These are phyloP conservation scores for Monilinia aucupariae DNA, from an alignment of 2,329 filamentous ascomycete species.

Conservation along the genomic window DNA sequence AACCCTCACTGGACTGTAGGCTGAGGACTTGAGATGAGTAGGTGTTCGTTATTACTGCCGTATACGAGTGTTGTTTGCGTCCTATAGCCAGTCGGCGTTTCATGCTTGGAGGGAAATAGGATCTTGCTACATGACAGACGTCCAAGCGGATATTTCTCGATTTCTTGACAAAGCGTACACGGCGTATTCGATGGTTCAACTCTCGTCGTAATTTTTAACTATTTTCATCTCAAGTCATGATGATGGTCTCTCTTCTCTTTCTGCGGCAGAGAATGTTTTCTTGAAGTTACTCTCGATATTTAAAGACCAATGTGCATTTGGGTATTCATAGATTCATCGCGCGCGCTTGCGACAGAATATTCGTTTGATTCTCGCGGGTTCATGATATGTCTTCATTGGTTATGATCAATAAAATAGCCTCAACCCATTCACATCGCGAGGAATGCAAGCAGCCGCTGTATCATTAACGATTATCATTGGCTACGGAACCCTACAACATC, in stretches of 20 bases:
- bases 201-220: background rate
- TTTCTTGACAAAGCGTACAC: conserved; percentile 8
- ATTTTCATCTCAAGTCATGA: background rate
- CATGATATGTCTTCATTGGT: background rate
- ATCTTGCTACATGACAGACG: conserved; percentile 6
- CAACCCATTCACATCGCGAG: background rate
- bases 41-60: background rate
- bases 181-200: conserved; percentile 7
- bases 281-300: background rate
- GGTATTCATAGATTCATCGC: background rate
- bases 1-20: background rate
- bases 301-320: no score
- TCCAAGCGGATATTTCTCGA: conserved; percentile 14
- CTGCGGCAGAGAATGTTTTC: background rate
- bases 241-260: background rate
- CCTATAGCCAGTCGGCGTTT: background rate
- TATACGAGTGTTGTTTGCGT: background rate
- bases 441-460: conserved; percentile 2
- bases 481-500: background rate
- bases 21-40: conserved; percentile 1
- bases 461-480: conserved; percentile 1
- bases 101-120: conserved; percentile 4
- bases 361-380: background rate
- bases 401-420: background rate
- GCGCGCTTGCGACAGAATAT: background rate